Evolutionary conservation across 805 yeast genomes (phyloP).

Genomic region (Cyberlindnera maritima): DNA sequence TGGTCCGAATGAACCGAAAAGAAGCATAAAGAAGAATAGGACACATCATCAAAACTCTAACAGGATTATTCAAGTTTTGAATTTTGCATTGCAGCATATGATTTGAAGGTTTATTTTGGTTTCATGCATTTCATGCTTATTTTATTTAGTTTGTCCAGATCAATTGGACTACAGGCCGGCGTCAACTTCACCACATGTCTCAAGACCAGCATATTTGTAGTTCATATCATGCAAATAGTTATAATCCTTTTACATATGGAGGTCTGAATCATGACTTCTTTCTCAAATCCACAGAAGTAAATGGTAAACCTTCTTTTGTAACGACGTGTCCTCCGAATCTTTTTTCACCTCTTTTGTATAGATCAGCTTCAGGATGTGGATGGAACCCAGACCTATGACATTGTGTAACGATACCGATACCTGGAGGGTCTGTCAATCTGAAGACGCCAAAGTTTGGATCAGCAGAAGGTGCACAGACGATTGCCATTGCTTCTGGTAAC

Average conservation of each 20-base stretch:
- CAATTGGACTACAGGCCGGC: too few species aligned
- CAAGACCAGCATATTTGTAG: too few species aligned
- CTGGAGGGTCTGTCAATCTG: slow-evolving; percentile 65
- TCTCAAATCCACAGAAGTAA: slow-evolving; percentile 48
- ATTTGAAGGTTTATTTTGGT: background rate
- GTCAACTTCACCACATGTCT: too few species aligned
- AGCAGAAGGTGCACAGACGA: slow-evolving; percentile 58
- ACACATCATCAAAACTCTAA: background rate
- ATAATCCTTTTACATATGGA: background rate
- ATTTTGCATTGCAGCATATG: background rate
- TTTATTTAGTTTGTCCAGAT: background rate
- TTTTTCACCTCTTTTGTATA: slow-evolving; percentile 48
- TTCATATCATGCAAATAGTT: too few species aligned
- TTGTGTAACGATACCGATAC: slow-evolving; percentile 50
- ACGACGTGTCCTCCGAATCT: slow-evolving; percentile 47
- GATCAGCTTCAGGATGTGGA: slow-evolving; percentile 51
- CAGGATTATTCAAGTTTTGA: too few species aligned
- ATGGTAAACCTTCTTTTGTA: slow-evolving; percentile 43
- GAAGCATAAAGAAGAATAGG: too few species aligned
- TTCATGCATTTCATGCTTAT: background rate
- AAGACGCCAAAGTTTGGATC: slow-evolving; percentile 48
- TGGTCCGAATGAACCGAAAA: slow-evolving; percentile 53
- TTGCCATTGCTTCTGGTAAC: slow-evolving; percentile 68
- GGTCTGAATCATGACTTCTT: slow-evolving; percentile 1
- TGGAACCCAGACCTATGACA: slow-evolving; percentile 55